Conservation (phyloP, 257 asterid genomes). For the Salvia miltiorrhiza region DNA sequence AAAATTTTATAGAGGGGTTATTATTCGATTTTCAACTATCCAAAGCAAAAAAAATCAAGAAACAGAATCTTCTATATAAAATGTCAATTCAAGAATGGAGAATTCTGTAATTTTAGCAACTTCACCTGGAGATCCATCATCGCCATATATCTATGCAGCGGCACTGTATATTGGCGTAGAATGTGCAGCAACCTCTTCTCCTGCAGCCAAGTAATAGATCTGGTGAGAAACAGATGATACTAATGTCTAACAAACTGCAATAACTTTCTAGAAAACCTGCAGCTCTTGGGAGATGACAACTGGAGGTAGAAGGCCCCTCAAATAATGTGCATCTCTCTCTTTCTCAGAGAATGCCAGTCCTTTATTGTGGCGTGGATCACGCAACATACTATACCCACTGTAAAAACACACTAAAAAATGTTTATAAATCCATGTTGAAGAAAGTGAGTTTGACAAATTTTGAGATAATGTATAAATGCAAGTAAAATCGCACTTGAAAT, state of each 20-base stretch:
- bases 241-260: neutral
- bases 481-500: too few relatives aligned
- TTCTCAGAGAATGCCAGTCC: slow-evolving; percentile 79
- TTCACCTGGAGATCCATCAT: slow-evolving; percentile 98
- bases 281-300: slow-evolving; percentile 64
- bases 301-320: slow-evolving; percentile 91
- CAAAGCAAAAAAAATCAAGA: neutral
- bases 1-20: too few relatives aligned
- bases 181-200: slow-evolving; percentile 68
- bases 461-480: neutral
- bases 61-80: neutral
- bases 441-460: neutral
- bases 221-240: neutral
- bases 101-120: neutral
- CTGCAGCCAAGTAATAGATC: slow-evolving; percentile 28
- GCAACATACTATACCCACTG: slow-evolving; percentile 79
- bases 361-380: slow-evolving; percentile 89
- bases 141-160: slow-evolving; percentile 84
- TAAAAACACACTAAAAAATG: neutral
- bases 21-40: too few relatives aligned
- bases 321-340: slow-evolving; percentile 89
- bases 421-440: neutral
- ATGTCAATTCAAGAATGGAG: neutral
- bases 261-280: slow-evolving; percentile 56
- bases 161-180: slow-evolving; percentile 72